phyloP scores from a whole-genome alignment of 2,329 filamentous ascomycete species.

The Talaromyces sp. region DNA sequence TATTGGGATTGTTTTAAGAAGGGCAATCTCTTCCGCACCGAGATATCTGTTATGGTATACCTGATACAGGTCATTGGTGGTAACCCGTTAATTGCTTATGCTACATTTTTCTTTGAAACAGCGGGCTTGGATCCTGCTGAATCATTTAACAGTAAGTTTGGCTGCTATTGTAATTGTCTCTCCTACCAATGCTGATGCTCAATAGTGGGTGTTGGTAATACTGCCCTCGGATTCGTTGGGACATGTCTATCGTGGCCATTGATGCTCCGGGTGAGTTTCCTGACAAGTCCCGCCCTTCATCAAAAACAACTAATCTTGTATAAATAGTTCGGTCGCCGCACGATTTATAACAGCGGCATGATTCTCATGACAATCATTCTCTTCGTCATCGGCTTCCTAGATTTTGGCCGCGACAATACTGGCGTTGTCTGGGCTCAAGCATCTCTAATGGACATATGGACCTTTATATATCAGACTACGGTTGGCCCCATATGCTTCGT shows the following conservation, averaged over 20 bases:
- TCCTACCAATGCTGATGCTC: constrained; percentile 28
- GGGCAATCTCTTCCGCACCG: constrained; percentile 42
- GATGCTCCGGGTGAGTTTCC: constrained; percentile 38
- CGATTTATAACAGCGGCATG: constrained; percentile 42
- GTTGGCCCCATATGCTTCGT: constrained; percentile 34
- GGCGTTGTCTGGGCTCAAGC: constrained; percentile 34
- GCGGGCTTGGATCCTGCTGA: constrained; percentile 38
- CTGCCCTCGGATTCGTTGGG: constrained; percentile 38
- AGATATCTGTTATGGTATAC: constrained; percentile 42
- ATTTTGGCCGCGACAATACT: constrained; percentile 32
- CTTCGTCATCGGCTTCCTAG: constrained; percentile 39
- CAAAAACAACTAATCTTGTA: constrained; percentile 21
- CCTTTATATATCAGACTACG: constrained; percentile 38
- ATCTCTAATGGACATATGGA: constrained; percentile 34
- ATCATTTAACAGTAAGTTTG: constrained; percentile 40
- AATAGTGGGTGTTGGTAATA: constrained; percentile 30
- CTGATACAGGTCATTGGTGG: constrained; percentile 39
- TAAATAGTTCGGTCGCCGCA: constrained; percentile 38
- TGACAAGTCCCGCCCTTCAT: constrained; percentile 21
- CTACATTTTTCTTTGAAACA: constrained; percentile 38
- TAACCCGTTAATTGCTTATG: constrained; percentile 37
- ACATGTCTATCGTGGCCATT: constrained; percentile 40
- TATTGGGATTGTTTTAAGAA: constrained; percentile 43
- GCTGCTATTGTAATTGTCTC: constrained; percentile 40
- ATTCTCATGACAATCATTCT: constrained; percentile 41